Conservation (phyloP, 495 filamentous ascomycete species). For the Tuber magnatum region DNA sequence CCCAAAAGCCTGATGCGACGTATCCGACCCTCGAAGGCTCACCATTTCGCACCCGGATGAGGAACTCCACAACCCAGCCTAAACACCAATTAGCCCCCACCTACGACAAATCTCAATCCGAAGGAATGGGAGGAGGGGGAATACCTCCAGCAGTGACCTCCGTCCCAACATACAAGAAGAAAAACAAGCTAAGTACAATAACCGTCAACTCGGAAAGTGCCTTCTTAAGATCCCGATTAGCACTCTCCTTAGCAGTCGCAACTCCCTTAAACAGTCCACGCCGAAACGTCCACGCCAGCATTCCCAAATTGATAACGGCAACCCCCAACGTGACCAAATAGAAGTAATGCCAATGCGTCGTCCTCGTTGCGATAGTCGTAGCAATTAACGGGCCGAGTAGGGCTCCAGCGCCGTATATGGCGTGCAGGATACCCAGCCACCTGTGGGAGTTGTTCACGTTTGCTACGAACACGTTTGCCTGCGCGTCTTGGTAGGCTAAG, state of each 20-base stretch:
- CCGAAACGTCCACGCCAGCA: slow-evolving; percentile 56
- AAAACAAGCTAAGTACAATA: slow-evolving; percentile 41
- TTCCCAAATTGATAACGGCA: slow-evolving; percentile 46
- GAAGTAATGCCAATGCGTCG: slow-evolving; percentile 52
- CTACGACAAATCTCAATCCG: neutral
- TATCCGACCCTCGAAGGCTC: slow-evolving; percentile 64
- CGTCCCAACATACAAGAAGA: slow-evolving; percentile 44
- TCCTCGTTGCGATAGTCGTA: slow-evolving; percentile 55
- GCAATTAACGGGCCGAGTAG: slow-evolving; percentile 63
- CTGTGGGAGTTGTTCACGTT: slow-evolving; percentile 58
- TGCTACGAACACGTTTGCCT: slow-evolving; percentile 68
- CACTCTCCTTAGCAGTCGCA: slow-evolving; percentile 13
- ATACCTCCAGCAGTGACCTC: slow-evolving; percentile 44
- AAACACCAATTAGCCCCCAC: neutral
- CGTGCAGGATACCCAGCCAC: slow-evolving; percentile 59
- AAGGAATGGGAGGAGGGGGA: neutral
- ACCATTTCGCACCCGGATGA: slow-evolving; percentile 62
- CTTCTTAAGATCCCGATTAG: slow-evolving; percentile 22
- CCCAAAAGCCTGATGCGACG: slow-evolving; percentile 80
- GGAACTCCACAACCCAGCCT: slow-evolving; percentile 75
- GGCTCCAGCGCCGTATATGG: slow-evolving; percentile 66
- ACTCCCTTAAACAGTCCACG: slow-evolving; percentile 23
- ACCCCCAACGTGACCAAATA: slow-evolving; percentile 54
- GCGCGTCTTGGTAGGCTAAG: slow-evolving; percentile 57
- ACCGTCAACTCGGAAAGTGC: slow-evolving; percentile 22